These are phyloP conservation scores for Cucumis sativus DNA, from an alignment of 306 rosid species.

Conservation along the genomic window DNA sequence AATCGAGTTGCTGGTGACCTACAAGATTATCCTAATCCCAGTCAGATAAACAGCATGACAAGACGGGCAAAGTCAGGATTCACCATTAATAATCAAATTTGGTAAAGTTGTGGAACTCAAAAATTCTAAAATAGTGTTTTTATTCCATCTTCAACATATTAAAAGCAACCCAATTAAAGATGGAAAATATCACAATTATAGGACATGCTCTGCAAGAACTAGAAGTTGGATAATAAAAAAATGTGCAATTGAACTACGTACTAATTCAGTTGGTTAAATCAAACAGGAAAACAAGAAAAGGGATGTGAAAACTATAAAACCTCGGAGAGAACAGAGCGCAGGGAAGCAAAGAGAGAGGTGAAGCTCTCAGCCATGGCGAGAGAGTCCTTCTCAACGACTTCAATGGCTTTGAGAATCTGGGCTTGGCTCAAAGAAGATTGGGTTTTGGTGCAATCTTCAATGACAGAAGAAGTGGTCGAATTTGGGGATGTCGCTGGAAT, in stretches of 20 bases:
- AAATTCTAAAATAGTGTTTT: neutral
- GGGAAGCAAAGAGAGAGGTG: conserved; percentile 66
- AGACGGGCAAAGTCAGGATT: neutral
- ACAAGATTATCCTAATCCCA: conserved; percentile 3
- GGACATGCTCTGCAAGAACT: neutral
- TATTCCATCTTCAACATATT: neutral
- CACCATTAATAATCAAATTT: neutral
- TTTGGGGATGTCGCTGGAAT: conserved; percentile 12
- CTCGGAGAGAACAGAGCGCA: conserved; percentile 64
- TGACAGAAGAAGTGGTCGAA: neutral
- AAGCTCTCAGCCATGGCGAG: conserved; percentile 65
- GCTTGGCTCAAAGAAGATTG: conserved; percentile 1
- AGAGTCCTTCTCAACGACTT: conserved; percentile 70
- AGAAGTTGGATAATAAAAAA: no score
- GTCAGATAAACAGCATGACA: neutral
- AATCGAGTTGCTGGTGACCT: conserved; percentile 59
- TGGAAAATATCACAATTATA: neutral
- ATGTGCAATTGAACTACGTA: neutral
- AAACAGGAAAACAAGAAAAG: neutral
- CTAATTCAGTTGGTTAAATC: neutral
- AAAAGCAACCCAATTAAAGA: neutral
- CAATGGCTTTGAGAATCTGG: conserved; percentile 46
- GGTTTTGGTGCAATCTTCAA: conserved; percentile 18
- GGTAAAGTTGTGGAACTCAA: neutral
- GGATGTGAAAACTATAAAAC: conserved; percentile 4